Percentiles rank a stretch among this genome's conserved stretches.
Evolutionary conservation across 768 basidiomycete species (phyloP).

Genomic region (Tulasnella sp.): DNA sequence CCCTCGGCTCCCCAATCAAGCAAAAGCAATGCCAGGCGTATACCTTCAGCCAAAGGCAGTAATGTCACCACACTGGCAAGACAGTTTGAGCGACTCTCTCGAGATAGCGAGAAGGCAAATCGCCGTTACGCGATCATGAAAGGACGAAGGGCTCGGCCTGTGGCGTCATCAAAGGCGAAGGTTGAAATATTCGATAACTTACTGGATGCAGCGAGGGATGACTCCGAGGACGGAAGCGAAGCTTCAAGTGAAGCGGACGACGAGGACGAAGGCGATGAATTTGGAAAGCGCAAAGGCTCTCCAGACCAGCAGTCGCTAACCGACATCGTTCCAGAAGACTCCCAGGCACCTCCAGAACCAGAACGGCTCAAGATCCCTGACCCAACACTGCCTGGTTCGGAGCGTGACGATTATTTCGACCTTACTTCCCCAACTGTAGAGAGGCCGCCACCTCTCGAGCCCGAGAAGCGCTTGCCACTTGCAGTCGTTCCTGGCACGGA

Average conservation of each 20-base stretch:
- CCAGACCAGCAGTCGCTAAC: neutral
- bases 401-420: neutral
- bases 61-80: conserved; percentile 85
- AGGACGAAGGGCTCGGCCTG: conserved; percentile 79
- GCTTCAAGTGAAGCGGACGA: conserved; percentile 59
- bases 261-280: conserved; percentile 55
- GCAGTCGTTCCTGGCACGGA: neutral
- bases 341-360: neutral
- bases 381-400: neutral
- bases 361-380: conserved; percentile 8
- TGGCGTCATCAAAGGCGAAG: conserved; percentile 78
- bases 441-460: neutral
- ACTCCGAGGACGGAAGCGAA: conserved; percentile 54
- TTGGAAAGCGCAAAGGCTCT: conserved; percentile 24
- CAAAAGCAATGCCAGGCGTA: neutral
- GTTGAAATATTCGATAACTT: conserved; percentile 84
- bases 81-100: conserved; percentile 74
- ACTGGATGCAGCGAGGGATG: conserved; percentile 80
- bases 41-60: conserved; percentile 35
- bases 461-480: neutral
- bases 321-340: neutral
- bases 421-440: neutral
- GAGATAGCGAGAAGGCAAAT: conserved; percentile 59
- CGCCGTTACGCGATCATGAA: conserved; percentile 80
- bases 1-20: neutral